These are phyloP conservation scores for Bipolaris victoriae DNA, from an alignment of 2,329 filamentous ascomycete species.

Conservation along the genomic window DNA sequence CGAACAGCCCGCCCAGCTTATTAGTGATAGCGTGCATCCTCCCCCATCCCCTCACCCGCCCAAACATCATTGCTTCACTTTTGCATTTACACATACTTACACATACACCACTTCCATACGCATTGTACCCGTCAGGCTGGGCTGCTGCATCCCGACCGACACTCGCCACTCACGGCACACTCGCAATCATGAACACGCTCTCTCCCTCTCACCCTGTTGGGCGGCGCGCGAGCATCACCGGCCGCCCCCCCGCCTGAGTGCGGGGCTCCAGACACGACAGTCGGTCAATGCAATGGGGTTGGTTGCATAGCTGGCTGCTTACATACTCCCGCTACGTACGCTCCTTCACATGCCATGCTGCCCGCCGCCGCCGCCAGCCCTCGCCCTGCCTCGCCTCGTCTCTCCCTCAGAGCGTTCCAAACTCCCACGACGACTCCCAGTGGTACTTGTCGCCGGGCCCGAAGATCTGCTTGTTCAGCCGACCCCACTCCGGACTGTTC, in stretches of 20 bases:
- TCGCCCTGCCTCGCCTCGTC: background rate
- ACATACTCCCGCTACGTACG: conserved; percentile 4
- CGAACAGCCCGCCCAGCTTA: conserved; percentile 18
- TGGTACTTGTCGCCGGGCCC: conserved; percentile 43
- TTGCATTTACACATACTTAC: background rate
- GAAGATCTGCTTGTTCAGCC: conserved; percentile 39
- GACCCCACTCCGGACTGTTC: conserved; percentile 44
- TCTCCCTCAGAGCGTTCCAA: conserved; percentile 31
- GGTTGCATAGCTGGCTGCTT: conserved; percentile 9
- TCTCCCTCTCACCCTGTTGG: background rate
- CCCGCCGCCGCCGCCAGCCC: background rate
- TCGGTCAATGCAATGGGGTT: conserved; percentile 9
- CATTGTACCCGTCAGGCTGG: background rate
- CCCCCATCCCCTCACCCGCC: background rate
- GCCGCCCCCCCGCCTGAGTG: conserved; percentile 16
- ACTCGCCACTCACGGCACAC: conserved; percentile 5
- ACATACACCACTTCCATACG: too few species aligned
- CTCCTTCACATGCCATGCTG: background rate
- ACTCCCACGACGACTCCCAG: conserved; percentile 43
- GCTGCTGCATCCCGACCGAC: background rate
- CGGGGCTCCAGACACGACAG: conserved; percentile 21
- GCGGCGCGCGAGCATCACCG: conserved; percentile 8
- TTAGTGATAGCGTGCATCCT: conserved; percentile 3
- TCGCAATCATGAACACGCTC: background rate
- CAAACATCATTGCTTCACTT: conserved; percentile 9